Percentiles rank a stretch among this genome's conserved stretches.
Conservation (phyloP, 352 stramenopile species). For the Globisporangium echinulatum region DNA sequence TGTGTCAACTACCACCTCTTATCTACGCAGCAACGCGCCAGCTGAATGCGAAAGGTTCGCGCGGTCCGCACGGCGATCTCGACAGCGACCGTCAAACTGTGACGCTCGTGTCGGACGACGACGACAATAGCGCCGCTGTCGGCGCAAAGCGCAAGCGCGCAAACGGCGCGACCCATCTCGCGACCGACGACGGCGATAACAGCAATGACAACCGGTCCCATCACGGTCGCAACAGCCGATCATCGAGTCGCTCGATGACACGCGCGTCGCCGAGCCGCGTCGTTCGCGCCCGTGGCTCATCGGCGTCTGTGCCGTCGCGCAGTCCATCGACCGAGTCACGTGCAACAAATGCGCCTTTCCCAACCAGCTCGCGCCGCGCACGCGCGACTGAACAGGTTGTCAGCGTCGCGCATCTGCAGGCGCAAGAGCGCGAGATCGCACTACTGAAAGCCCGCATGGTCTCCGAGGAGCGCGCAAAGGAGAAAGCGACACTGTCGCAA, state of each 20-base stretch:
- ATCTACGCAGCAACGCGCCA: too few species aligned
- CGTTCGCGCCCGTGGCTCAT: too few species aligned
- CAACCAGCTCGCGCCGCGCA: neutral
- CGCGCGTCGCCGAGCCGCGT: neutral
- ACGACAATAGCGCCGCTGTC: slow-evolving; percentile 4
- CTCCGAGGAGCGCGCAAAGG: slow-evolving; percentile 18
- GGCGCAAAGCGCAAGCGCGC: slow-evolving; percentile 2
- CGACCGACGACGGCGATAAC: slow-evolving; percentile 1
- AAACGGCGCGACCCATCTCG: neutral
- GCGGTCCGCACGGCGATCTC: neutral
- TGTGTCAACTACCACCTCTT: too few species aligned
- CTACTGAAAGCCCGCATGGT: slow-evolving; percentile 25
- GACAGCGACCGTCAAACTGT: neutral
- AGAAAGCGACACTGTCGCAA: slow-evolving; percentile 10
- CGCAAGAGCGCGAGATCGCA: slow-evolving; percentile 46
- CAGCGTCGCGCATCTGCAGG: slow-evolving; percentile 45
- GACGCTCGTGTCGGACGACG: neutral
- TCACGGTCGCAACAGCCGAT: neutral
- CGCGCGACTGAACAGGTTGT: slow-evolving; percentile 22
- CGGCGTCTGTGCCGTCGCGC: neutral
- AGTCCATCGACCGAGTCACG: slow-evolving; percentile 4
- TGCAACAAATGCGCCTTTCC: neutral
- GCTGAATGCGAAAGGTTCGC: neutral
- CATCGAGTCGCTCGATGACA: neutral
- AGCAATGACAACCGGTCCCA: neutral